phyloP scores from a whole-genome alignment of 2,329 filamentous ascomycete species.

The Furcasterigmium sp. region DNA sequence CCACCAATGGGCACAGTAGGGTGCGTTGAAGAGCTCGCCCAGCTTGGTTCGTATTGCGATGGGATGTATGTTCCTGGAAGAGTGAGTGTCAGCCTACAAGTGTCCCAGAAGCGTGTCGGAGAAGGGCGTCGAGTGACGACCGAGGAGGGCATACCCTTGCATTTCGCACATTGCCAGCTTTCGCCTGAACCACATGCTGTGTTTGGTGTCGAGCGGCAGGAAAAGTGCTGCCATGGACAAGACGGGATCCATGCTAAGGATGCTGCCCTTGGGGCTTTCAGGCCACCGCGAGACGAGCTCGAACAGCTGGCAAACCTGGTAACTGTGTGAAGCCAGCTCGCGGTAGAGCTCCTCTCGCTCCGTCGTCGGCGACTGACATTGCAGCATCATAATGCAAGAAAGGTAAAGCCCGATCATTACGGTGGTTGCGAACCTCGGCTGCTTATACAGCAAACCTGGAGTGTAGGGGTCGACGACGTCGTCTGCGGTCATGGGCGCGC shows the following conservation, averaged over 20 bases:
- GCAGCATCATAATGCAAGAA: conserved; percentile 74
- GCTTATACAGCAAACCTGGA: conserved; percentile 64
- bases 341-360: conserved; percentile 42
- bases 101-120: no score
- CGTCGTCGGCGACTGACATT: conserved; percentile 61
- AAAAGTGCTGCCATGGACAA: conserved; percentile 74
- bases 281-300: conserved; percentile 73
- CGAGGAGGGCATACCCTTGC: conserved; percentile 72
- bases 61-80: conserved; percentile 74
- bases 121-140: no score
- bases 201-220: conserved; percentile 66
- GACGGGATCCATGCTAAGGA: conserved; percentile 69
- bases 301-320: conserved; percentile 70
- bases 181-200: conserved; percentile 73
- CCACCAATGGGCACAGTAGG: conserved; percentile 79
- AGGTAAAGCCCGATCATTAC: conserved; percentile 72
- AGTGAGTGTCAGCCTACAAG: no score
- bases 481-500: conserved; percentile 38
- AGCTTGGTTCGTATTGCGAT: conserved; percentile 68
- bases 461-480: conserved; percentile 72
- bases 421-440: conserved; percentile 69
- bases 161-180: conserved; percentile 76
- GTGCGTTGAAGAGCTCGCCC: conserved; percentile 68
- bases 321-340: conserved; percentile 58
- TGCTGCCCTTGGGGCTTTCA: conserved; percentile 60